Evolutionary conservation across 192 early-diverging fungal species (phyloP).

Genomic region (Coemansia sp.): DNA sequence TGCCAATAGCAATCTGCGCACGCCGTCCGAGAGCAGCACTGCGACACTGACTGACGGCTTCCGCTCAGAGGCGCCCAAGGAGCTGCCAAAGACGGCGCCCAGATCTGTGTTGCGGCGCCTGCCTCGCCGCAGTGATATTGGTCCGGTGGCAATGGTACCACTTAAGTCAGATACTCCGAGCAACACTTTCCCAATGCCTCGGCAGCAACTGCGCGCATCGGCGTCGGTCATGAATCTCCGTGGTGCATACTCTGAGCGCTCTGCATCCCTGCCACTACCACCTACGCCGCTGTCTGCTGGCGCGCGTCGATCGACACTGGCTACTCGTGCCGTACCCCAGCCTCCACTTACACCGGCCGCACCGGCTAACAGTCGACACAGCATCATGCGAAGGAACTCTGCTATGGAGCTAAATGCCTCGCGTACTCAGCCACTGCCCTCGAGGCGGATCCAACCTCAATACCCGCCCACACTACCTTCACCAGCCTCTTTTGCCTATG

Average conservation of each 20-base stretch:
- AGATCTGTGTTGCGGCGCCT: not conserved
- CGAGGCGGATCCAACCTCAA: not conserved
- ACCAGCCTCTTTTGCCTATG: not conserved
- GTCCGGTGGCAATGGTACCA: not conserved
- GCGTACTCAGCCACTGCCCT: not conserved
- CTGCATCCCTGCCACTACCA: slow-evolving; percentile 1
- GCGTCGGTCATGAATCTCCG: slow-evolving; percentile 13
- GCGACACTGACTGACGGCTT: slow-evolving; percentile 22
- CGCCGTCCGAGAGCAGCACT: slow-evolving; percentile 29
- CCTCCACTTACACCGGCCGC: not conserved
- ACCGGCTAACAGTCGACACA: not conserved
- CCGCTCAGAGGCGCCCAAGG: not conserved
- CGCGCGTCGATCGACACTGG: not conserved
- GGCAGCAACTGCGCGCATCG: slow-evolving; percentile 14
- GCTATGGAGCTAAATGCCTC: slow-evolving; percentile 6
- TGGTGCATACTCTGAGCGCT: slow-evolving; percentile 1
- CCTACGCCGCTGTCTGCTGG: slow-evolving; percentile 4
- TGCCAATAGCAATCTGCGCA: slow-evolving; percentile 7
- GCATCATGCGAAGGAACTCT: slow-evolving; percentile 6
- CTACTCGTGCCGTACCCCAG: not conserved
- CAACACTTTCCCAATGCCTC: not conserved
- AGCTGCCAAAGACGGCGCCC: slow-evolving; percentile 3
- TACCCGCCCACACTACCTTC: not conserved
- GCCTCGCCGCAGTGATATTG: slow-evolving; percentile 26
- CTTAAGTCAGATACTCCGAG: not conserved